Conservation (phyloP, 192 early-diverging fungal genomes). For the Pilobolus umbonatus region DNA sequence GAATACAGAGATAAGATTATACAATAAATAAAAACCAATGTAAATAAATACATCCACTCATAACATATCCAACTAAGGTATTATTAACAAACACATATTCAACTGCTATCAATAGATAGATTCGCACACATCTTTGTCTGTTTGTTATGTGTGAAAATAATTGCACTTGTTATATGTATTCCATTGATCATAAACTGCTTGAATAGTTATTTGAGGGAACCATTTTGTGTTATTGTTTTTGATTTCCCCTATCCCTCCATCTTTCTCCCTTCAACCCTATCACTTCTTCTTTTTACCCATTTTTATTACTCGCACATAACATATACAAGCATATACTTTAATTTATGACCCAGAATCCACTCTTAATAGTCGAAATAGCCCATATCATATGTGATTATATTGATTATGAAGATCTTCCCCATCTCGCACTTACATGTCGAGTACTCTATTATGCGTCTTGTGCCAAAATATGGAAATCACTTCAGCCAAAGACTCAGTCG, state of each 20-base stretch:
- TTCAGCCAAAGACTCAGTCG: constrained; percentile 24
- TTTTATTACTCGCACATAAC: too few relatives aligned
- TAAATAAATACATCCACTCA: too few relatives aligned
- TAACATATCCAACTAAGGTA: too few relatives aligned
- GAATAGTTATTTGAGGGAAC: too few relatives aligned
- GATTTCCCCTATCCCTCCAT: background rate
- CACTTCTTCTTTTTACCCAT: background rate
- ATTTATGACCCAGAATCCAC: constrained; percentile 12
- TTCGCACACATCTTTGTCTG: too few relatives aligned
- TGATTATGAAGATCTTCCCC: constrained; percentile 18
- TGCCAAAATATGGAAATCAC: constrained; percentile 19
- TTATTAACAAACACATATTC: too few relatives aligned
- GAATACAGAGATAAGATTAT: constrained; percentile 51
- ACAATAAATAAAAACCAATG: constrained; percentile 1
- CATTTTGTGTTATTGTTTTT: background rate
- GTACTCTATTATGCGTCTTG: constrained; percentile 18
- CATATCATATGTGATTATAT: constrained; percentile 21
- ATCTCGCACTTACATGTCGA: constrained; percentile 24
- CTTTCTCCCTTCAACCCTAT: background rate
- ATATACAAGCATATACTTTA: background rate
- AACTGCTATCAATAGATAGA: too few relatives aligned
- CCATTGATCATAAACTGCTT: too few relatives aligned
- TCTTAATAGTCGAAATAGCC: constrained; percentile 29
- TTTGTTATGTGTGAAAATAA: too few relatives aligned
- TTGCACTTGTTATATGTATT: too few relatives aligned